A percentile compares a stretch with the other conserved stretches of the same genome.
Evolutionary conservation across 805 yeast species (phyloP).

Genomic region (Myxozyma kluyveri): DNA sequence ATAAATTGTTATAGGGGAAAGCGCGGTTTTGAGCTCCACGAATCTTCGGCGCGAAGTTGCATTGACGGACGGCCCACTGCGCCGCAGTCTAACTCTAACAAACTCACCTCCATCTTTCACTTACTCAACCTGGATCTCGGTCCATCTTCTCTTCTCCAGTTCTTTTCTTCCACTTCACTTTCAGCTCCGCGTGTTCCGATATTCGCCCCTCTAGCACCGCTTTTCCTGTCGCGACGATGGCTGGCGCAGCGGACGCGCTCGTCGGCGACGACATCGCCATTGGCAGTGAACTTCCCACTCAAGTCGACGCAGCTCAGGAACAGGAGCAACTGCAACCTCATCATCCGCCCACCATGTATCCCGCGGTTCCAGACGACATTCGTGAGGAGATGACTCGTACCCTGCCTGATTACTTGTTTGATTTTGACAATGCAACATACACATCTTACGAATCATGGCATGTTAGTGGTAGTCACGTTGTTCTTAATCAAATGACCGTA

Average conservation of each 20-base stretch:
- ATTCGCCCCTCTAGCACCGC: background rate
- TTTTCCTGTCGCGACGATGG: background rate
- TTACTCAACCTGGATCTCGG: background rate
- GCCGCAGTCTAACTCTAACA: no score
- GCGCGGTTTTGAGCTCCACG: no score
- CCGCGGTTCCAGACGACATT: conserved; percentile 7
- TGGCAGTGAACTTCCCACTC: no score
- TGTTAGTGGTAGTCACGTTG: conserved; percentile 14
- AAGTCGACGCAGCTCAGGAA: no score
- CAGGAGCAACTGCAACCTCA: background rate
- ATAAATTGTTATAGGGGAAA: no score
- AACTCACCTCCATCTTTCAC: no score
- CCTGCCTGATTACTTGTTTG: conserved; percentile 18
- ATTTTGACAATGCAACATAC: conserved; percentile 8
- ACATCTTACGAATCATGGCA: conserved; percentile 28
- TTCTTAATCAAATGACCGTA: conserved; percentile 16
- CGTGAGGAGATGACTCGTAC: conserved; percentile 10
- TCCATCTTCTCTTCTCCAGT: background rate
- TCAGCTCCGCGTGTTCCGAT: background rate
- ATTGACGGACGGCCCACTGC: no score
- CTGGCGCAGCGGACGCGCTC: background rate
- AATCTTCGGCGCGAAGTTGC: no score
- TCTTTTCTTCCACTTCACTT: background rate
- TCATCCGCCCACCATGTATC: background rate
- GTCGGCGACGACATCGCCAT: background rate